Base-by-base conservation (phyloP, 805 yeast species). In the Cyberlindnera xishuangbannaensis region DNA sequence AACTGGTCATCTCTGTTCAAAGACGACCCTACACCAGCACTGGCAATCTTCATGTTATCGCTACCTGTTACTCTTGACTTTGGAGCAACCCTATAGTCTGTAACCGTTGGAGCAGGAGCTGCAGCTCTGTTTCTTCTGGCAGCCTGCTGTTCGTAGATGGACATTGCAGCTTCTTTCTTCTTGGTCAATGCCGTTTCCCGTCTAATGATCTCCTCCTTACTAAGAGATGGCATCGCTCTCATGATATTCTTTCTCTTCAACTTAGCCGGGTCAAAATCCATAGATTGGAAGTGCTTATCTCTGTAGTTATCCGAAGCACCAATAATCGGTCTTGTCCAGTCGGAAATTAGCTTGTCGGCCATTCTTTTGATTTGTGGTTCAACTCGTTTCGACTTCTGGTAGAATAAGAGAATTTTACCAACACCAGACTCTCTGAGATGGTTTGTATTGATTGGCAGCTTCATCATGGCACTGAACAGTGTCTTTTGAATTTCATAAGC, bases 281-380 rank as follows among this genome's bases (percentile, higher is more conserved):
- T 72, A 41, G 78, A 71, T 48, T 71, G 72, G 40, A 90, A 79
- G 41, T 76, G 68, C 61, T 84, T 78, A 59, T 90, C 96, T 58
- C 92, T 78, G 65, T 88, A 90, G 50, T 88, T 86, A 59, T 90
- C 97, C 4, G 94, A 81, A 40, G 95, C 81, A 47, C 95, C 95
- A 71, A 92, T 84, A 42, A 92, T 86, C 28, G 98, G 98, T 61
- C 98, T 76, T 7, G 97, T 90, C 99, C 99, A 92, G 57, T 87
- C 95, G 17, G 95, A 95, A 45, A 92, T 82, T 40, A 92, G 65
- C 54, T 78, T 78, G 53, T 92, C 97, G 6, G 95, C 97, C 25
- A 80, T 69, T 55, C 94, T 78, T 57, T 90, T 87, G 54, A 92
- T 72, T 27, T 73, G 67, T 21, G 86, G 82, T 59, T 94, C 97